These are phyloP conservation scores for Fennellomyces sp. DNA, from an alignment of 371 early-diverging fungal species.

Conservation along the genomic window DNA sequence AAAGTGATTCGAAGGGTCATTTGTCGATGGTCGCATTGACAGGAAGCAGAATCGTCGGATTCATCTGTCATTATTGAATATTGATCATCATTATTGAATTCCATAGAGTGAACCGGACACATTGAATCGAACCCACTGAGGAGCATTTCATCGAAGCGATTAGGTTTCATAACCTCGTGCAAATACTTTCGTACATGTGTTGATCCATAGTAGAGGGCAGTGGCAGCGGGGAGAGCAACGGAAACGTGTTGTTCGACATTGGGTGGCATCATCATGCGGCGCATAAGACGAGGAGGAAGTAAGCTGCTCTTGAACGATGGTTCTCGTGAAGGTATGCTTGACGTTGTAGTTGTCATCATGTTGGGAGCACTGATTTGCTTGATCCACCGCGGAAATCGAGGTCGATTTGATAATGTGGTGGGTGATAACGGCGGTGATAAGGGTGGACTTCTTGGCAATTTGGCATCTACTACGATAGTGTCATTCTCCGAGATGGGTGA, in stretches of 20 bases:
- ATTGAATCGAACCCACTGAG: conserved; percentile 7
- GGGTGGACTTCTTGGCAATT: no score
- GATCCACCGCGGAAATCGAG: conserved; percentile 12
- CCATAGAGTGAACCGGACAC: neutral
- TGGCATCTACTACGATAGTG: no score
- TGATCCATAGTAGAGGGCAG: conserved; percentile 23
- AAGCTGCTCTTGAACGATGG: no score
- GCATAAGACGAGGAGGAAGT: neutral
- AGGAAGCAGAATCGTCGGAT: conserved; percentile 1
- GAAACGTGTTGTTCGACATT: no score
- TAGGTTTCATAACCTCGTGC: conserved; percentile 10
- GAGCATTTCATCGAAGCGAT: conserved; percentile 17
- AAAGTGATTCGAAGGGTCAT: conserved; percentile 32
- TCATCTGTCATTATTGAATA: neutral
- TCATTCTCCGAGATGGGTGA: neutral
- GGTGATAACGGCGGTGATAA: conserved; percentile 9
- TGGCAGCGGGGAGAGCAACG: neutral
- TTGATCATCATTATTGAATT: neutral
- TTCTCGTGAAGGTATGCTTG: neutral
- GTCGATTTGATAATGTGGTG: neutral
- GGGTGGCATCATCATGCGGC: neutral
- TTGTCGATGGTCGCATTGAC: conserved; percentile 7
- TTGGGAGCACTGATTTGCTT: conserved; percentile 8
- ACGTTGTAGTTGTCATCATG: neutral
- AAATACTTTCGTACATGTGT: conserved; percentile 20